Evolutionary conservation across 176 grass and related monocot genomes (phyloP), one percentile per base, ranked within the genome.

Genomic region (Aegilops speltoides): DNA sequence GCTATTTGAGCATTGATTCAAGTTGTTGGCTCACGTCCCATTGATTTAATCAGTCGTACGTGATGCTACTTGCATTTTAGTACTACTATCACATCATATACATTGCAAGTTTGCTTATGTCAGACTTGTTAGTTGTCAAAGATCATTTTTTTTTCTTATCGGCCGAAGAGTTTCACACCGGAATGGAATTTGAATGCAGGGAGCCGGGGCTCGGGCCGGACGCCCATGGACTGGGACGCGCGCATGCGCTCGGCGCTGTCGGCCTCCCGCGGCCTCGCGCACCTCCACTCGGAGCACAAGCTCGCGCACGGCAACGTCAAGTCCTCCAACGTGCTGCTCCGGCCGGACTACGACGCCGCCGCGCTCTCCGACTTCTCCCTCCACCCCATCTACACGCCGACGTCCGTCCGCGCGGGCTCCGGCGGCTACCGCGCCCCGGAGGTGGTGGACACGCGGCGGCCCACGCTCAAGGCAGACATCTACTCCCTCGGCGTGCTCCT

Each of bases 211-310:
- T 96, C 92, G 3, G 94, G 94, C 1, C 88, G 88, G 73, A 94
- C 89, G 24, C 97, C 97, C n/a, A 80, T 98, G 83, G 92, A 94
- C 90, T 98, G 97, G 97, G 97, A 96, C 52, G 91, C 92, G 34
- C 90, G 97, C 37, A 96, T 96, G 86, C 91, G 93, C 1, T 86
- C 93, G 0, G 94, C 92, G 29, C 76, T 98, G 79, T 91, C 87
- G 6, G 88, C 97, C 50, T 85, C 93, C 8, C 97, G 90, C 69
- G 97, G 90, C 28, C 86, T 98, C 34, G 92, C 88, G 20, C 90
- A 98, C 87, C 64, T 98, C 45, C 97, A 98, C 88, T 87, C 90
- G 5, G 84, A 12, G 48, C 90, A 91, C 29, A 91, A 33, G 64
- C 88, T 96, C 5, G 90, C 89, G 60, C 97, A 98, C 69, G 97